Evolutionary conservation across 257 asterid species (phyloP).

Genomic region (Euphrasia confusa): DNA sequence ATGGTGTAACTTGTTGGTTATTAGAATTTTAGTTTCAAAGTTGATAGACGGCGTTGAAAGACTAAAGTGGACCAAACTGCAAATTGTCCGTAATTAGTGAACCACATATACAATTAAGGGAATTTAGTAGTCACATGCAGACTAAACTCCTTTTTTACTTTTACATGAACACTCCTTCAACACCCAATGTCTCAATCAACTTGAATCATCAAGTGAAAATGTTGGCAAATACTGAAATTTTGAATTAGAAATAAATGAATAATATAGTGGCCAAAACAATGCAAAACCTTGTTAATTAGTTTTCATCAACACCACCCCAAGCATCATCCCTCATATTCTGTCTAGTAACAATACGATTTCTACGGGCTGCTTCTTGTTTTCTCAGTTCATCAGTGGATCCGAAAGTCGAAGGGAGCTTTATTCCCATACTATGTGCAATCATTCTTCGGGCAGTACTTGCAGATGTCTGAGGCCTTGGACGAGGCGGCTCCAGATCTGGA

Average conservation of each 20-base stretch:
- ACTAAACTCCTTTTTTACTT: background rate
- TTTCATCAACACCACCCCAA: slow-evolving; percentile 70
- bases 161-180: background rate
- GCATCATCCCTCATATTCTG: slow-evolving; percentile 80
- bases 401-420: slow-evolving; percentile 52
- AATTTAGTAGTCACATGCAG: background rate
- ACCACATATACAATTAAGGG: background rate
- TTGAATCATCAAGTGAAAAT: background rate
- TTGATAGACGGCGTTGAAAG: slow-evolving; percentile 1
- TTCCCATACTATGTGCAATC: slow-evolving; percentile 87
- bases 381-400: slow-evolving; percentile 63
- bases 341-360: slow-evolving; percentile 59
- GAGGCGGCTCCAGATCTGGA: slow-evolving; percentile 86
- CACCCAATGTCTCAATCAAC: background rate
- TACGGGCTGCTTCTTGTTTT: slow-evolving; percentile 72
- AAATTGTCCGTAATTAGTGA: background rate
- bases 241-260: background rate
- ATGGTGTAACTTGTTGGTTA: background rate
- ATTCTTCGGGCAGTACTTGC: slow-evolving; percentile 85
- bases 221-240: background rate
- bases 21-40: background rate
- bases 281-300: slow-evolving; percentile 21
- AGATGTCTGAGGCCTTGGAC: slow-evolving; percentile 87
- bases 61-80: background rate
- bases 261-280: background rate